Evolutionary conservation across 208 protist species (phyloP), one percentile per base, ranked within the genome.

Genomic region (Crithidia bombi): DNA sequence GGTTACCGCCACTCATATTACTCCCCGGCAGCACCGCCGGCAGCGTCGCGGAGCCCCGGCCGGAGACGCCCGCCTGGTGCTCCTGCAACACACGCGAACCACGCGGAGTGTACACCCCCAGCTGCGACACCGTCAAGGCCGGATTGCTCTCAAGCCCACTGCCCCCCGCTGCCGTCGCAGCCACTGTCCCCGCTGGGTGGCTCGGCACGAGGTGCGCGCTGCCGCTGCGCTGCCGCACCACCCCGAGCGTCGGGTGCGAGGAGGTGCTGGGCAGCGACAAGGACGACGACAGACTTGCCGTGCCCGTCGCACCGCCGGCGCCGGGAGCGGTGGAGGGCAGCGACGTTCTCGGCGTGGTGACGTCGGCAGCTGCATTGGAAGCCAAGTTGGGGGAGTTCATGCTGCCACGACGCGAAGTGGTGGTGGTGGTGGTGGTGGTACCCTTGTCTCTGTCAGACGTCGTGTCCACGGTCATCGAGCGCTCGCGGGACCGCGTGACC

Each of bases 171-270:
- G 36, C 52, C n/a, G 17, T 15, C 26, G 35, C n/a, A 36, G 15
- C 26, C n/a, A n/a, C n/a, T n/a, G n/a, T n/a, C n/a, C n/a, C n/a
- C n/a, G n/a, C 28, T 14, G 41, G 36, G 44, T 55, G 59, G 10
- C 26, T 46, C 7, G 44, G 44, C 7, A 54, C 15, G 32, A 65
- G 59, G 12, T 65, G 59, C n/a, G 32, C 43, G 38, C 59, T 65
- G 44, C 30, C 46, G 44, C 44, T 65, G 32, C 59, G 59, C 59
- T 65, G 59, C 9, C 59, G 59, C 46, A 65, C 59, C 0, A 65
- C 46, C 1, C 59, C 59, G 1, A 32, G 7, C 12, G 59, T 54
- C 7, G 59, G 59, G 21, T 65, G 59, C 11, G 59, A 33, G 3
- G 59, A 3, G 4, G 59, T 17, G 46, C 44, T 65, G 28, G 59